Percentiles rank a stretch among this genome's conserved stretches.
phyloP scores from a whole-genome alignment of 495 filamentous ascomycete genomes.

The Mycothermus thermophilus region DNA sequence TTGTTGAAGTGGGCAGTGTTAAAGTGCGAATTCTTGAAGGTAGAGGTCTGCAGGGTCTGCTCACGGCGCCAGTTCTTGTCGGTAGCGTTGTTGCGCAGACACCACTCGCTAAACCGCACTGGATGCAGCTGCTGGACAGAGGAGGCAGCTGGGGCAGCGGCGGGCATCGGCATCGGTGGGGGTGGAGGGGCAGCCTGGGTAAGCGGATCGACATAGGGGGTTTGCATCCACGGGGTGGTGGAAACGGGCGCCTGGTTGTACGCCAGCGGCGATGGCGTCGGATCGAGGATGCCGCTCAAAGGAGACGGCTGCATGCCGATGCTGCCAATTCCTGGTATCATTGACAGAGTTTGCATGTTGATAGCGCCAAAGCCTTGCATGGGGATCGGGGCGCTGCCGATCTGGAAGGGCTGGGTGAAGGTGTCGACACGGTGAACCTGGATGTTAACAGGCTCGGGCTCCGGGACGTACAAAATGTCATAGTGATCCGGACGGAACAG shows the following conservation, averaged over 20 bases:
- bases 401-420: constrained; percentile 28
- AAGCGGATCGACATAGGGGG: constrained; percentile 23
- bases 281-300: no score
- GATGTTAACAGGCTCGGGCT: constrained; percentile 35
- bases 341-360: constrained; percentile 28
- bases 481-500: constrained; percentile 72
- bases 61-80: constrained; percentile 29
- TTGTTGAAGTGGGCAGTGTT: constrained; percentile 77
- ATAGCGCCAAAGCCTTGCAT: constrained; percentile 22
- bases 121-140: constrained; percentile 21
- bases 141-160: constrained; percentile 10
- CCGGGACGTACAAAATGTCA: constrained; percentile 67
- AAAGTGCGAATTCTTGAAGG: constrained; percentile 52
- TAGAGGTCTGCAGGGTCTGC: constrained; percentile 38
- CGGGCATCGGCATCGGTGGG: constrained; percentile 12
- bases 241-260: constrained; percentile 28
- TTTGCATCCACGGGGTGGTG: constrained; percentile 28
- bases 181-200: constrained; percentile 15
- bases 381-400: constrained; percentile 25
- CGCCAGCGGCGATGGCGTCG: no score
- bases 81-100: constrained; percentile 26
- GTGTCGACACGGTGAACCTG: constrained; percentile 37
- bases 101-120: constrained; percentile 35
- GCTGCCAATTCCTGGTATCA: constrained; percentile 32
- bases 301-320: constrained; percentile 17